Base-by-base conservation (phyloP, 2,329 filamentous ascomycete genomes). In the Rutstroemia sp. region DNA sequence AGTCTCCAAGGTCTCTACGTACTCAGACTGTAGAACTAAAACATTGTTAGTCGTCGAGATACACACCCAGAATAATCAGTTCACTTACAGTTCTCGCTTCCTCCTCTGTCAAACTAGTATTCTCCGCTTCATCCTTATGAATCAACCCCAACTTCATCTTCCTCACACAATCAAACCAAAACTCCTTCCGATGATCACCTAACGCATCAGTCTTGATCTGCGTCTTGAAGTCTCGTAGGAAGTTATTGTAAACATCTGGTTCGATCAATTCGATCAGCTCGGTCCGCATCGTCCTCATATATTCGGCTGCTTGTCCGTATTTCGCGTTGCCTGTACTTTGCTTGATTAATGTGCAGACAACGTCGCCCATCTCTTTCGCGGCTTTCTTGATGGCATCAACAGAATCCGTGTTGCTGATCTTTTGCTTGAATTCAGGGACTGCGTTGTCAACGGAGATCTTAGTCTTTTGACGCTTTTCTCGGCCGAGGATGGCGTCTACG, bases 361-460 rank as follows among this genome's bases (percentile, higher is more conserved):
- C 86, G 4, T 69, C 69, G 12, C 79, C 83, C 81, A 97, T 88
- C 67, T 95, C 89, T 61, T 84, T 82, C 5, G 84, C 78, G 1
- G 87, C 87, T 17, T 85, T 80, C 58, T 82, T 76, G 53, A 95
- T 80, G 3, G 80, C 76, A 1, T 79, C 73, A 1, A 86, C 73
- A 27, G 84, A 79, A 6, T 82, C 78, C 0, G 86, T 78, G 1
- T 74, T 73, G 1, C 76, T 76, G 16, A 97, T 76, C 3, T 86
- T 79, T 69, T 90, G 89, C 68, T 92, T 95, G 80, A 96, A 96
- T 58, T 92, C 89, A 0, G 94, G 91, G 5, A 97, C 83, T 1
- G 92, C 83, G 61, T 97, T 97, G 9, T 86, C 79, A 0, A 80
- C 69, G 8, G 82, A 79, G 56, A 88, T 84, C 55, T 73, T 74